Conservation (phyloP, 306 rosid genomes). For the Oxytropis ochrocephala region DNA sequence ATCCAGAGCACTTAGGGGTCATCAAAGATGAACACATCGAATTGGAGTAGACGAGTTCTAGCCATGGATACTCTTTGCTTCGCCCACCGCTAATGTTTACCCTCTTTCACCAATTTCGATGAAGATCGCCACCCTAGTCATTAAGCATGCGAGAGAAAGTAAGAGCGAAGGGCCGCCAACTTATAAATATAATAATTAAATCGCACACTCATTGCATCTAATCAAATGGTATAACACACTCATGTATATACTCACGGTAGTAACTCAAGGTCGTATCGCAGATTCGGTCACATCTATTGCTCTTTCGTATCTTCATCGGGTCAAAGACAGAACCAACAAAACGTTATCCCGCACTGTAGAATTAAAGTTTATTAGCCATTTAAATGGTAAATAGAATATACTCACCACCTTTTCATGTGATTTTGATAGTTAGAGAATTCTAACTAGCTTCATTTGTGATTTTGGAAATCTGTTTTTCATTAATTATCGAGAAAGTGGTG, state of each 20-base stretch:
- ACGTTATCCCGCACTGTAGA: constrained; percentile 71
- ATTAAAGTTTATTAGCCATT: constrained; percentile 12
- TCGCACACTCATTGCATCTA: constrained; percentile 20
- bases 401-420: neutral
- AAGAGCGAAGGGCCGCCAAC: constrained; percentile 6
- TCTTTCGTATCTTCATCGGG: constrained; percentile 55
- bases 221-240: constrained; percentile 6
- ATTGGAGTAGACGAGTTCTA: constrained; percentile 79
- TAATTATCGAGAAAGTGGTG: too few species aligned
- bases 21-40: constrained; percentile 86
- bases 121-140: constrained; percentile 69
- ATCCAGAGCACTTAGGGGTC: constrained; percentile 93
- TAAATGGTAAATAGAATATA: neutral
- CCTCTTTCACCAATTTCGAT: constrained; percentile 97
- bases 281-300: constrained; percentile 72
- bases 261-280: constrained; percentile 69
- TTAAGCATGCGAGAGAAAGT: constrained; percentile 16
- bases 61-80: constrained; percentile 98
- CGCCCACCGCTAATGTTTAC: constrained; percentile 95
- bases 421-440: too few species aligned
- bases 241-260: constrained; percentile 59
- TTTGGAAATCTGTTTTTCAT: too few species aligned
- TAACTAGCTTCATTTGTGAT: too few species aligned
- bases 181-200: neutral
- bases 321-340: constrained; percentile 79